Evolutionary conservation across 352 stramenopile species (phyloP).

Genomic region (Phytophthora hybrid): DNA sequence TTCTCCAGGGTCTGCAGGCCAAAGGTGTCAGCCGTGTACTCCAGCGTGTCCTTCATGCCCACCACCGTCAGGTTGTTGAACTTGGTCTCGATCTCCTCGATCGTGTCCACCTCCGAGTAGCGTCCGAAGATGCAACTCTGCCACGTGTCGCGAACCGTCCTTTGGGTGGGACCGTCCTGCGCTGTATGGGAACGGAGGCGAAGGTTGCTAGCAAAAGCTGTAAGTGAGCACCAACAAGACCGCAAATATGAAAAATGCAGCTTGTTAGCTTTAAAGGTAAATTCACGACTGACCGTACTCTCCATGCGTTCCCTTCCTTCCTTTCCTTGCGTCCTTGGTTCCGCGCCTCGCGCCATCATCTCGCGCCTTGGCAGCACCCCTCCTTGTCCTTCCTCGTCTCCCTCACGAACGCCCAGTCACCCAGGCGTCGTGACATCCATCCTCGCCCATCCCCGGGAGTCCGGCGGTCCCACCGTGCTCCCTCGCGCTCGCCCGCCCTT

Average conservation of each 20-base stretch:
- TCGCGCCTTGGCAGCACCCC: too few relatives aligned
- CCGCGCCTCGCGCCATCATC: too few relatives aligned
- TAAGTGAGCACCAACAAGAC: background rate
- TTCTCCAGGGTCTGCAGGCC: conserved; percentile 43
- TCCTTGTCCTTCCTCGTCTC: too few relatives aligned
- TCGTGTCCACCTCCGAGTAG: conserved; percentile 42
- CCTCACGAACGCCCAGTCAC: too few relatives aligned
- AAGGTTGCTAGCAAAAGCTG: background rate
- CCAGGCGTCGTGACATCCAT: too few relatives aligned
- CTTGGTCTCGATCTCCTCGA: conserved; percentile 37
- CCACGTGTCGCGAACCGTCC: conserved; percentile 25
- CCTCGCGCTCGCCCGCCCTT: too few relatives aligned
- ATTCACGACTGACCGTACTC: background rate
- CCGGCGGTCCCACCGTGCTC: too few relatives aligned
- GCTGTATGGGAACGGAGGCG: background rate
- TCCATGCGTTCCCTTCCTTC: background rate
- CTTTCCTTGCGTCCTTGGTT: too few relatives aligned
- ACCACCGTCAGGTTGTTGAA: conserved; percentile 45
- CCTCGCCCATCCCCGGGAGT: too few relatives aligned
- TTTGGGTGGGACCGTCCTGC: background rate
- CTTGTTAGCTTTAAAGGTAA: background rate
- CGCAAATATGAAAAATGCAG: background rate
- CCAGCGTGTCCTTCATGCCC: conserved; percentile 38
- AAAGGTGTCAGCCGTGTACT: conserved; percentile 52
- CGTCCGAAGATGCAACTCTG: conserved; percentile 47